A percentile compares a stretch with the other conserved stretches of the same genome.
These are phyloP conservation scores for Sambucus nigra DNA, from an alignment of 129 eudicot species.

Conservation along the genomic window DNA sequence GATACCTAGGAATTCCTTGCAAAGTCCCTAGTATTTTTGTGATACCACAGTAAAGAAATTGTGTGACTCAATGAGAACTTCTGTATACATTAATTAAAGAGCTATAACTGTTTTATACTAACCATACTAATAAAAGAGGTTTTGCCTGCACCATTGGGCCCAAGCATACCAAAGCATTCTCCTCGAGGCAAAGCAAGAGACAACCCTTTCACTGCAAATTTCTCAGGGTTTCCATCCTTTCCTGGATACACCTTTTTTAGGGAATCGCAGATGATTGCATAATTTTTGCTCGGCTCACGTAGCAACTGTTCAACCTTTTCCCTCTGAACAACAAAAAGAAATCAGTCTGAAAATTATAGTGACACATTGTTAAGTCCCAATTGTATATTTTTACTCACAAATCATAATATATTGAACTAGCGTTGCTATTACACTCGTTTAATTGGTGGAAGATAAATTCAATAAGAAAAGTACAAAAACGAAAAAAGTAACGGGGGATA, in stretches of 20 bases:
- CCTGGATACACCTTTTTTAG: conserved; percentile 75
- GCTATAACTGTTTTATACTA: conserved; percentile 23
- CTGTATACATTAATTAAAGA: conserved; percentile 1
- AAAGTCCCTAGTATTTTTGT: conserved; percentile 8
- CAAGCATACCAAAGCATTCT: conserved; percentile 97
- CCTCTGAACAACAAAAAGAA: conserved; percentile 35
- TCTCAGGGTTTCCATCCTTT: conserved; percentile 82
- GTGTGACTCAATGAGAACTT: no score
- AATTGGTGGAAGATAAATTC: no score
- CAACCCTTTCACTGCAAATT: conserved; percentile 73
- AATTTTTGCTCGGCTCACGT: conserved; percentile 37
- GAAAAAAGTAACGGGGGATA: no score
- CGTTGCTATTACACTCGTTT: no score
- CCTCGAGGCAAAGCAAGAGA: conserved; percentile 81
- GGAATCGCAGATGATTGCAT: conserved; percentile 54
- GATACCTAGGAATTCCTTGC: no score
- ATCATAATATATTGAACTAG: no score
- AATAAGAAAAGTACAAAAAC: no score
- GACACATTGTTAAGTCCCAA: no score
- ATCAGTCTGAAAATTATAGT: no score
- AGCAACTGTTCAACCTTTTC: conserved; percentile 62
- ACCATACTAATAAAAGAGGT: conserved; percentile 90
- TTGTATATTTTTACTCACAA: no score
- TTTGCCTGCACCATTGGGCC: conserved; percentile 97
- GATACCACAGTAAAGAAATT: neutral